Evolutionary conservation across 768 basidiomycete species (phyloP).

Genomic region (Naematelia aurantialba): DNA sequence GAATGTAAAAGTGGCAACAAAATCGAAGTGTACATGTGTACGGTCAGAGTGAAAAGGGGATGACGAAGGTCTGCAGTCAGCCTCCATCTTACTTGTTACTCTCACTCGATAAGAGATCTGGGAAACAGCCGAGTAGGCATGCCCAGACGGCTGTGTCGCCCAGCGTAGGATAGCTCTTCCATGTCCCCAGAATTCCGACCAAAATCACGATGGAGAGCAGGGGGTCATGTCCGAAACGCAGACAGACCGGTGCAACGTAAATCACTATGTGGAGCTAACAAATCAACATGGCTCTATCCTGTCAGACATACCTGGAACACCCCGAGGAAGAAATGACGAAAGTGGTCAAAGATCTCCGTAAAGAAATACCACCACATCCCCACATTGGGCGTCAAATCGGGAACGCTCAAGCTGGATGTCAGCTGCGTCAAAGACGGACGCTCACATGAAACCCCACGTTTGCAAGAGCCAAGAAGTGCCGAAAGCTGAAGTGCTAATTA

Average conservation of each 20-base stretch:
- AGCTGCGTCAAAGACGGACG: not conserved
- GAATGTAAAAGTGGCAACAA: slow-evolving; percentile 87
- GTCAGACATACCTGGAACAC: slow-evolving; percentile 74
- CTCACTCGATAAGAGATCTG: slow-evolving; percentile 78
- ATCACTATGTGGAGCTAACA: slow-evolving; percentile 71
- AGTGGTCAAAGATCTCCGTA: slow-evolving; percentile 99
- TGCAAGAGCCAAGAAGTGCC: not conserved
- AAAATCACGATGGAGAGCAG: slow-evolving; percentile 75
- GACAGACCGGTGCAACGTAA: slow-evolving; percentile 76
- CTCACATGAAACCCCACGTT: not conserved
- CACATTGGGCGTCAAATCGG: slow-evolving; percentile 87
- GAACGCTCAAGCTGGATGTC: slow-evolving; percentile 65
- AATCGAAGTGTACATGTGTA: slow-evolving; percentile 76
- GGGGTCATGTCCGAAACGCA: slow-evolving; percentile 89
- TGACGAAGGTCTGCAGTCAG: slow-evolving; percentile 68
- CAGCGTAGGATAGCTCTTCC: slow-evolving; percentile 88
- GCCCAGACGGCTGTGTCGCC: slow-evolving; percentile 84
- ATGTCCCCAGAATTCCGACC: slow-evolving; percentile 69
- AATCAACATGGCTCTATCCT: not conserved
- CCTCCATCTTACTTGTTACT: slow-evolving; percentile 46
- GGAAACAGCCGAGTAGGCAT: slow-evolving; percentile 74
- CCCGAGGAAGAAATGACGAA: slow-evolving; percentile 90
- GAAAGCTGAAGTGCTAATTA: not conserved
- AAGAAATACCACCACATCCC: slow-evolving; percentile 99
- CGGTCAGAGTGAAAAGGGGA: slow-evolving; percentile 74